A percentile compares a stretch with the other conserved stretches of the same genome.
Conservation (phyloP, 768 basidiomycete genomes). For the Sporobolomyces roseus region DNA sequence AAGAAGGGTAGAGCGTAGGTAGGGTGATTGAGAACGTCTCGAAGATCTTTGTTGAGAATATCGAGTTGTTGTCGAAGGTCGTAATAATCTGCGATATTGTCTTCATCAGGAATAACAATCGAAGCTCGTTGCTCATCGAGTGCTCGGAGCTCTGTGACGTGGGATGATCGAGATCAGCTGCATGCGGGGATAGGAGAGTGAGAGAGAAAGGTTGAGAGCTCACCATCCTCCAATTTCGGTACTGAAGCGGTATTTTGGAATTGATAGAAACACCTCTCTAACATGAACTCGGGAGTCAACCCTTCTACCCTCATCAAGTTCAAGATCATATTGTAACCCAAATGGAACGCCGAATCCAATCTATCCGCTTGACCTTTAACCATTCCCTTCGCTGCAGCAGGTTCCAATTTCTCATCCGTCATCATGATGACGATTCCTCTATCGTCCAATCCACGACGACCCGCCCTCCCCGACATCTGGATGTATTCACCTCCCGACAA, state of each 20-base stretch:
- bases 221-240: slow-evolving; percentile 76
- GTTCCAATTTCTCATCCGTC: slow-evolving; percentile 97
- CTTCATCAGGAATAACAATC: slow-evolving; percentile 77
- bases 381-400: slow-evolving; percentile 86
- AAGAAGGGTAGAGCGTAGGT: slow-evolving; percentile 92
- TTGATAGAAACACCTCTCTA: slow-evolving; percentile 95
- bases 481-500: slow-evolving; percentile 92
- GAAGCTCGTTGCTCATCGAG: slow-evolving; percentile 65
- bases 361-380: slow-evolving; percentile 96
- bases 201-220: slow-evolving; percentile 43
- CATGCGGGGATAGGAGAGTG: neutral
- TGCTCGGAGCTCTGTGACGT: slow-evolving; percentile 61
- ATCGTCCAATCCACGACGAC: slow-evolving; percentile 92
- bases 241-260: slow-evolving; percentile 94
- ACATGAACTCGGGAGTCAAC: slow-evolving; percentile 95
- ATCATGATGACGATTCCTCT: slow-evolving; percentile 99
- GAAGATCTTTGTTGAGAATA: slow-evolving; percentile 79
- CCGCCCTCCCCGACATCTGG: slow-evolving; percentile 98
- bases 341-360: slow-evolving; percentile 94
- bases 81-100: slow-evolving; percentile 80
- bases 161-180: neutral
- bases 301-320: slow-evolving; percentile 99
- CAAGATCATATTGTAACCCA: slow-evolving; percentile 98
- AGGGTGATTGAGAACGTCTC: slow-evolving; percentile 89
- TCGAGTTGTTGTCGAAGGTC: slow-evolving; percentile 89